These are phyloP conservation scores for Xylariaceae sp. DNA, from an alignment of 2,329 filamentous ascomycete species.

Conservation along the genomic window DNA sequence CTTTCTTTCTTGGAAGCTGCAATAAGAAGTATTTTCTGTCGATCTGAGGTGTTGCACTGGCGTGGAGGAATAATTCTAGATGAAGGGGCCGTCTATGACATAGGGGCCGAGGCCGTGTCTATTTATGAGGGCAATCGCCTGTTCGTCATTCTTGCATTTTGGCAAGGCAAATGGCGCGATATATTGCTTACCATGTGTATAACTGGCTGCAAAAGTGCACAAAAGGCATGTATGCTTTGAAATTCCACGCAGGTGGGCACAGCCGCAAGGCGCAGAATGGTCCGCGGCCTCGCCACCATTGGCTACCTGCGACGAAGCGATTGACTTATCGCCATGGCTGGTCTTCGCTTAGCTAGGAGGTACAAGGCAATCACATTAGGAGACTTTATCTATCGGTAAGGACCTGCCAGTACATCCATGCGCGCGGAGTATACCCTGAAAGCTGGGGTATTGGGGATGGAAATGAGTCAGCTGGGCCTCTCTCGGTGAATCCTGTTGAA, in stretches of 20 bases:
- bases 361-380: too few species aligned
- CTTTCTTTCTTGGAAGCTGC: too few species aligned
- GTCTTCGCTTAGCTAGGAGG: too few species aligned
- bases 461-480: not conserved
- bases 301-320: not conserved
- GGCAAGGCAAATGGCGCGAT: not conserved
- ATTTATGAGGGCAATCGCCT: not conserved
- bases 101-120: not conserved
- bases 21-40: too few species aligned
- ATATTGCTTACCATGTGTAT: not conserved
- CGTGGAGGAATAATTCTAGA: not conserved
- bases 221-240: not conserved
- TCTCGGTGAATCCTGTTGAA: not conserved
- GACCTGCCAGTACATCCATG: too few species aligned
- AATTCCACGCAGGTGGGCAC: not conserved
- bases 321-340: not conserved
- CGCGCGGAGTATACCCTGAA: too few species aligned
- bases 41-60: not conserved
- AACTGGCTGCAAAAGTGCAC: too few species aligned
- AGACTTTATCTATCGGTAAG: too few species aligned
- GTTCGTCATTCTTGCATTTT: not conserved
- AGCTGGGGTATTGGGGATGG: not conserved
- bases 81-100: not conserved
- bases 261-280: not conserved
- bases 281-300: not conserved